Conservation (phyloP, 1,284 basidiomycete species). For the Apiotrichum laibachii region DNA sequence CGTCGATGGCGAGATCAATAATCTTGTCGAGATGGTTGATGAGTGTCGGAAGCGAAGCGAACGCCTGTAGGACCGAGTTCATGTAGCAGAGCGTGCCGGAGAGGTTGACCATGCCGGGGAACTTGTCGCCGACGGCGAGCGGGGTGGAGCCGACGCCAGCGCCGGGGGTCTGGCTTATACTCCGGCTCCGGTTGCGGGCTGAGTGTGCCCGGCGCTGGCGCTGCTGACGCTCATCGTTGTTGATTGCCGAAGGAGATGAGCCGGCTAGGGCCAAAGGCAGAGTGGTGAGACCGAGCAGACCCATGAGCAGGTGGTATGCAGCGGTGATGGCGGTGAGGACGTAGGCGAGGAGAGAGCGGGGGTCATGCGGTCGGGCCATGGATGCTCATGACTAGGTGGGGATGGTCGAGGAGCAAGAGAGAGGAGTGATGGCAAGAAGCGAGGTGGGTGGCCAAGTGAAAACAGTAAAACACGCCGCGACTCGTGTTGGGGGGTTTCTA, state of each 20-base stretch:
- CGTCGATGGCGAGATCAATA: conserved; percentile 66
- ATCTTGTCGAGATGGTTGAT: conserved; percentile 69
- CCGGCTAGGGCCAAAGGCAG: background rate
- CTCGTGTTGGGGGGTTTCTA: too few species aligned
- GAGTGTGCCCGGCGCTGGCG: background rate
- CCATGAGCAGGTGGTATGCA: conserved; percentile 8
- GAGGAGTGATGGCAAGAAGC: background rate
- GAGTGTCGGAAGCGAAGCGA: conserved; percentile 76
- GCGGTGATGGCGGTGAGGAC: background rate
- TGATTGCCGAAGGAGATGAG: too few species aligned
- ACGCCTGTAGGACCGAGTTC: conserved; percentile 87
- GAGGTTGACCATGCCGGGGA: conserved; percentile 84
- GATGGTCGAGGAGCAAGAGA: background rate
- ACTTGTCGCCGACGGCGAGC: conserved; percentile 40
- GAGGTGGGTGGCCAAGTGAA: background rate
- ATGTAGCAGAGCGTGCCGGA: conserved; percentile 95
- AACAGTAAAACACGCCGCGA: background rate
- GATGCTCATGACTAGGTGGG: conserved; percentile 7
- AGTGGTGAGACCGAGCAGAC: conserved; percentile 4
- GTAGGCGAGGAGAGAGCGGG: conserved; percentile 4
- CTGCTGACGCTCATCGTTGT: background rate
- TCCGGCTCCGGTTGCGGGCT: conserved; percentile 1
- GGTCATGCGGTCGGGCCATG: conserved; percentile 15
- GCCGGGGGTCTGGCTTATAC: background rate
- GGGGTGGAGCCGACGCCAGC: too few species aligned